These are phyloP conservation scores for Fusarium pseudoanthophilum DNA, from an alignment of 2,329 filamentous ascomycete species.

Conservation along the genomic window DNA sequence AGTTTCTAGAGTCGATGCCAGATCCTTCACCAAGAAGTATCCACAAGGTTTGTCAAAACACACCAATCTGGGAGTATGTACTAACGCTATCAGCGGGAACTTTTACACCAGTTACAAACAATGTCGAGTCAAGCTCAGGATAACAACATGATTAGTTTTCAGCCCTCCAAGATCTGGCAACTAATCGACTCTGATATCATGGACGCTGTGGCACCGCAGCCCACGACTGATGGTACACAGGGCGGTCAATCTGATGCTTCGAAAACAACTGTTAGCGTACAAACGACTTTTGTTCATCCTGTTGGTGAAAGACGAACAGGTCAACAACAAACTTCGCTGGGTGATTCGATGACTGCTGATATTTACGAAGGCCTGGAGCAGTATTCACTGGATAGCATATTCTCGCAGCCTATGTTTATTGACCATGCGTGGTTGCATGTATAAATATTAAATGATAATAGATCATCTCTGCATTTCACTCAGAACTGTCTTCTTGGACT, in stretches of 20 bases:
- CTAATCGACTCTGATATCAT: constrained; percentile 31
- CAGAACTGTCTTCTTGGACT: background rate
- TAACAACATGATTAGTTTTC: constrained; percentile 37
- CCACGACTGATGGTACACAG: background rate
- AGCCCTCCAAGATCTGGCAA: constrained; percentile 33
- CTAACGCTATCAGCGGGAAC: constrained; percentile 9
- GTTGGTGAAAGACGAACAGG: constrained; percentile 10
- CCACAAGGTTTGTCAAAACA: constrained; percentile 8
- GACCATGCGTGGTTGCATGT: constrained; percentile 35
- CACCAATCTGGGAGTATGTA: accelerated
- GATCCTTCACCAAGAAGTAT: constrained; percentile 24
- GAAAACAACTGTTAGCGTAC: constrained; percentile 24
- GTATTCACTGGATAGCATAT: constrained; percentile 35
- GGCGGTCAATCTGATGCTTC: constrained; percentile 18
- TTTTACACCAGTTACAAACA: constrained; percentile 24
- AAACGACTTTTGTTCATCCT: constrained; percentile 32
- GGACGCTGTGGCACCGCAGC: constrained; percentile 23
- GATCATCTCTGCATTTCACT: background rate
- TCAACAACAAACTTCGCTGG: background rate
- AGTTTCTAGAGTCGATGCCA: constrained; percentile 28
- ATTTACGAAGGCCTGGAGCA: constrained; percentile 26
- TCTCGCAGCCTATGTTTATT: constrained; percentile 36
- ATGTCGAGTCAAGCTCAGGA: constrained; percentile 33
- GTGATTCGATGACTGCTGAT: background rate
- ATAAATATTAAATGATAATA: background rate